Conservation (phyloP, 768 basidiomycete species). For the Amanita muscaria region DNA sequence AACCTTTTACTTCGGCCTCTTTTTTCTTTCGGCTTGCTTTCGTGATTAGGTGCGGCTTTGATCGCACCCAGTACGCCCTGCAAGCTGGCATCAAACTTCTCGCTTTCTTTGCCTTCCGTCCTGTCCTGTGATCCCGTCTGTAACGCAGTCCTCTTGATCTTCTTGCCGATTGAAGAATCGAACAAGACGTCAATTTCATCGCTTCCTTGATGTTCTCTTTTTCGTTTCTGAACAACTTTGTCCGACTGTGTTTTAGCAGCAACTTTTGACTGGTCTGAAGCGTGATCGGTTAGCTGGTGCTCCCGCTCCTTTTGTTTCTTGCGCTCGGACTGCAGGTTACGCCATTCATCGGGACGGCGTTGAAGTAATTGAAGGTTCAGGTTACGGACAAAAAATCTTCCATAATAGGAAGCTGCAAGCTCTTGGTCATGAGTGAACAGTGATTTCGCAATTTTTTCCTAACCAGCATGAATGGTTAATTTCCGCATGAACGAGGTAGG, state of each 20-base stretch:
- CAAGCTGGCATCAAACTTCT: no score
- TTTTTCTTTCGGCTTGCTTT: neutral
- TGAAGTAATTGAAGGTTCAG: constrained; percentile 72
- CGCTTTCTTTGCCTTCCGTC: no score
- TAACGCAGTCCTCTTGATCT: no score
- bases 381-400: constrained; percentile 78
- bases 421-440: constrained; percentile 62
- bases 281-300: no score
- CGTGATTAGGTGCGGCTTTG: neutral
- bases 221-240: no score
- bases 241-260: no score
- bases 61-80: no score
- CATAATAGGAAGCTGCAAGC: constrained; percentile 73
- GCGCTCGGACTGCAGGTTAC: constrained; percentile 50
- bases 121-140: no score
- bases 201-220: no score
- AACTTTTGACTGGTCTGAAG: no score
- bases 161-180: neutral
- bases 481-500: neutral
- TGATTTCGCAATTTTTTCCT: constrained; percentile 91
- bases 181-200: neutral
- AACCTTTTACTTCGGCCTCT: neutral
- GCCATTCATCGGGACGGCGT: constrained; percentile 81
- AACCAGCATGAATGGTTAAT: constrained; percentile 6
- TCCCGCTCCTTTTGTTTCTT: constrained; percentile 14